phyloP scores from a whole-genome alignment of 1,284 basidiomycete species.

The Flammula alnicola region DNA sequence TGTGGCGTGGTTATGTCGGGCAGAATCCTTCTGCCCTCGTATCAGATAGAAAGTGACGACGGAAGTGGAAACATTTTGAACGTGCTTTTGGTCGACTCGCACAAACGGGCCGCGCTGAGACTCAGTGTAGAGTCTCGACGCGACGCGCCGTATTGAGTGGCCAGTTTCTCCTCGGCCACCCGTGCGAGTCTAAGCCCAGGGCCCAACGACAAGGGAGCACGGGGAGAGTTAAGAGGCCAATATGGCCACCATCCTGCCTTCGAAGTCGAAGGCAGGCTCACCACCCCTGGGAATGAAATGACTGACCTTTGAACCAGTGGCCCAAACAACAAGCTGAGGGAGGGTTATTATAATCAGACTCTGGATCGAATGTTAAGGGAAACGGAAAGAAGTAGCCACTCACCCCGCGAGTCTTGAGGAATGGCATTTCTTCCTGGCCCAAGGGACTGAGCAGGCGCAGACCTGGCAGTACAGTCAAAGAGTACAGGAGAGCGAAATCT shows the following conservation, averaged over 20 bases:
- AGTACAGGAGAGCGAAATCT: no score
- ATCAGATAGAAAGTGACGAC: neutral
- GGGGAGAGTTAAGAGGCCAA: conserved; percentile 13
- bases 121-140: neutral
- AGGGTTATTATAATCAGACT: no score
- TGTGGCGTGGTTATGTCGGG: no score
- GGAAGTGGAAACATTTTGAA: conserved; percentile 4
- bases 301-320: conserved; percentile 7
- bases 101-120: neutral
- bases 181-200: conserved; percentile 13
- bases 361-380: no score
- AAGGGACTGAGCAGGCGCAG: no score
- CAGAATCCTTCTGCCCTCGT: neutral
- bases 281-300: conserved; percentile 12
- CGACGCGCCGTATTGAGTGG: neutral
- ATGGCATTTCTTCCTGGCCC: no score
- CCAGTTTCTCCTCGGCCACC: neutral
- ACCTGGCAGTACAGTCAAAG: no score
- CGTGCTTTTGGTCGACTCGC: conserved; percentile 13
- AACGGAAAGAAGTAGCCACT: no score
- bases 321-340: no score
- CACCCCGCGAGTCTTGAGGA: no score
- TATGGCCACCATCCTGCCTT: conserved; percentile 1
- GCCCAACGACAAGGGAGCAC: conserved; percentile 23
- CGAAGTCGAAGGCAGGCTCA: conserved; percentile 7